Evolutionary conservation across 352 stramenopile species (phyloP).

Genomic region (Elongisporangium undulatum): DNA sequence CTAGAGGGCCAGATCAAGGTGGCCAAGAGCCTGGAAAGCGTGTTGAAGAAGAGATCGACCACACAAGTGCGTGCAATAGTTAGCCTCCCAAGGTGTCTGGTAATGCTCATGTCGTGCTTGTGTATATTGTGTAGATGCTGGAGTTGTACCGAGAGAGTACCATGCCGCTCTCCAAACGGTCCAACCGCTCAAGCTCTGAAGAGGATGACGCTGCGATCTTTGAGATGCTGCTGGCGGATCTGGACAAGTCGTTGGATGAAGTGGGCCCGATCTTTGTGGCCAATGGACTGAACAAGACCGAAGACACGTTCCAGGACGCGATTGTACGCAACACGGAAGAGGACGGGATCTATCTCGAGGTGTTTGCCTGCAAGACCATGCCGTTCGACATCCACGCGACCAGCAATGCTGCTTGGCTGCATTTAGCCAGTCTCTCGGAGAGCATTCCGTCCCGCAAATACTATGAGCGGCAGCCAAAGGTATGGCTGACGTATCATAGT

Average conservation of each 20-base stretch:
- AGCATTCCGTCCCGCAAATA: constrained; percentile 44
- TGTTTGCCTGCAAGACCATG: constrained; percentile 40
- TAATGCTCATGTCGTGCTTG: too few relatives aligned
- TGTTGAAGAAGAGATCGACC: constrained; percentile 12
- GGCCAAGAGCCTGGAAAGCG: constrained; percentile 17
- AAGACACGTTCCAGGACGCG: constrained; percentile 11
- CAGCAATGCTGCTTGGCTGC: constrained; percentile 29
- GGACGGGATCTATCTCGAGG: constrained; percentile 18
- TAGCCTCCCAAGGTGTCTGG: too few relatives aligned
- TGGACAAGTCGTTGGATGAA: constrained; percentile 23
- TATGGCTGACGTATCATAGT: too few relatives aligned
- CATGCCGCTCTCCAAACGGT: neutral
- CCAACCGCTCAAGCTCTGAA: neutral
- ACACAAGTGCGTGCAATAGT: too few relatives aligned
- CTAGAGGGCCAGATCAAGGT: constrained; percentile 21
- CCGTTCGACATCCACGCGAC: constrained; percentile 34
- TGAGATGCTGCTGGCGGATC: neutral
- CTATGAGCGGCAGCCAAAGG: constrained; percentile 49
- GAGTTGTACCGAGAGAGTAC: neutral
- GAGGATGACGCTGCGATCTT: neutral
- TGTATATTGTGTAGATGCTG: too few relatives aligned
- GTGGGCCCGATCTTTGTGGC: constrained; percentile 18
- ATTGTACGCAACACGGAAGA: constrained; percentile 14
- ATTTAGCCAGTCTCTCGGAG: constrained; percentile 40
- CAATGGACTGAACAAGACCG: constrained; percentile 16